A percentile compares a stretch with the other conserved stretches of the same genome.
Conservation (phyloP, 495 filamentous ascomycete genomes). For the Schizothecium vesticola region DNA sequence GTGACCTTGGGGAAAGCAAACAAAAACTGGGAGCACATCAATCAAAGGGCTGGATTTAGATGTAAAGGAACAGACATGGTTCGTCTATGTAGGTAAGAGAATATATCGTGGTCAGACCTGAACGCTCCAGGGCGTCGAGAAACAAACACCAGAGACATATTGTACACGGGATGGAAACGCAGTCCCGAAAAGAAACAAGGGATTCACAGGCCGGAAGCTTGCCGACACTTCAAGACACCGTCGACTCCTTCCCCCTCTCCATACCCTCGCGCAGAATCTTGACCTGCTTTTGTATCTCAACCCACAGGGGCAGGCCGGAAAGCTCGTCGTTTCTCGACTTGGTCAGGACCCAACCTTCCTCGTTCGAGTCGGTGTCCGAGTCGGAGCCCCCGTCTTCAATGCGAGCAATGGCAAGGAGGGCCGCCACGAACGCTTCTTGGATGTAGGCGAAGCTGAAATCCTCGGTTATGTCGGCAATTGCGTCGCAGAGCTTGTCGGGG, state of each 20-base stretch:
- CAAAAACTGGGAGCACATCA: too few relatives aligned
- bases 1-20: not conserved
- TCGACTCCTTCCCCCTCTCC: conserved; percentile 28
- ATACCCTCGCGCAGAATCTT: conserved; percentile 52
- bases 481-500: conserved; percentile 45
- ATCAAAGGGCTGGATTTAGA: too few relatives aligned
- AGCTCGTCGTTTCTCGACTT: conserved; percentile 28
- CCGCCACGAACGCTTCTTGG: conserved; percentile 59
- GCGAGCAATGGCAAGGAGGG: conserved; percentile 48
- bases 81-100: too few relatives aligned
- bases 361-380: conserved; percentile 2
- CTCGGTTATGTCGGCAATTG: conserved; percentile 54
- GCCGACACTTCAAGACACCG: not conserved
- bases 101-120: too few relatives aligned
- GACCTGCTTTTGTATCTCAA: conserved; percentile 54
- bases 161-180: too few relatives aligned
- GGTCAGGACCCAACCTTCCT: conserved; percentile 16
- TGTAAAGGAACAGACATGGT: too few relatives aligned
- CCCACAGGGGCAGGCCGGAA: conserved; percentile 46
- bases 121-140: too few relatives aligned
- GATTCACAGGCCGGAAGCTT: not conserved
- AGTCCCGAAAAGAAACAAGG: not conserved
- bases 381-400: not conserved
- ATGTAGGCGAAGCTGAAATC: conserved; percentile 63
- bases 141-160: too few relatives aligned